Conservation (phyloP, 257 asterid genomes). For the Solanum habrochaites region DNA sequence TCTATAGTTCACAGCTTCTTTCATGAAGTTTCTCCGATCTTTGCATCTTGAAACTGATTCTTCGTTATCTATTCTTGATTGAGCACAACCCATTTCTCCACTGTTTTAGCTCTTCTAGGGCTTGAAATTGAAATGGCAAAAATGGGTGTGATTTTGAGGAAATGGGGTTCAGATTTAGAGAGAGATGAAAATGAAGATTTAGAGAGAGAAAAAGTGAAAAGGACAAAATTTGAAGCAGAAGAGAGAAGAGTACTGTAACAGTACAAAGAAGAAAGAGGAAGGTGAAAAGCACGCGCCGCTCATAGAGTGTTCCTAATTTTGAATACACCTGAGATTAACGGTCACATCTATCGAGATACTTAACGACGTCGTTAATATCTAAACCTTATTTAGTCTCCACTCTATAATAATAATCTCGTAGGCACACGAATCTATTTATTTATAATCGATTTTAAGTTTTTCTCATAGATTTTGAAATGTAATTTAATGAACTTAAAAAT, state of each 20-base stretch:
- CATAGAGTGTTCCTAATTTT: slow-evolving; percentile 10
- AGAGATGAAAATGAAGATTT: neutral
- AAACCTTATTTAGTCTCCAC: neutral
- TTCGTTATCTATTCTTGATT: slow-evolving; percentile 81
- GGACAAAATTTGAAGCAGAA: neutral
- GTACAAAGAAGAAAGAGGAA: slow-evolving; percentile 8
- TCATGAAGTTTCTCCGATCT: slow-evolving; percentile 79
- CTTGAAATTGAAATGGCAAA: neutral
- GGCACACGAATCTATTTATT: neutral
- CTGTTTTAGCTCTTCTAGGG: neutral
- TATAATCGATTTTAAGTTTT: accelerated
- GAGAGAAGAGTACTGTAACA: neutral
- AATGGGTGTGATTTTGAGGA: neutral
- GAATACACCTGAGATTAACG: slow-evolving; percentile 30
- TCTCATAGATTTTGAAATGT: too few relatives aligned
- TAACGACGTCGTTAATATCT: slow-evolving; percentile 27
- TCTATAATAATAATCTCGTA: too few relatives aligned
- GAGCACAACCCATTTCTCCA: slow-evolving; percentile 73
- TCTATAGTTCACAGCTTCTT: slow-evolving; percentile 66
- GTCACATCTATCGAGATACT: slow-evolving; percentile 47
- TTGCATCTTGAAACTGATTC: slow-evolving; percentile 91
- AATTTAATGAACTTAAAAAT: too few relatives aligned
- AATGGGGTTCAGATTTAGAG: neutral
- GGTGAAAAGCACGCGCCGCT: slow-evolving; percentile 20
- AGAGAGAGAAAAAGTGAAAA: neutral